Base-by-base conservation (phyloP, 805 yeast genomes). In the Zygoascus ofunaensis region DNA sequence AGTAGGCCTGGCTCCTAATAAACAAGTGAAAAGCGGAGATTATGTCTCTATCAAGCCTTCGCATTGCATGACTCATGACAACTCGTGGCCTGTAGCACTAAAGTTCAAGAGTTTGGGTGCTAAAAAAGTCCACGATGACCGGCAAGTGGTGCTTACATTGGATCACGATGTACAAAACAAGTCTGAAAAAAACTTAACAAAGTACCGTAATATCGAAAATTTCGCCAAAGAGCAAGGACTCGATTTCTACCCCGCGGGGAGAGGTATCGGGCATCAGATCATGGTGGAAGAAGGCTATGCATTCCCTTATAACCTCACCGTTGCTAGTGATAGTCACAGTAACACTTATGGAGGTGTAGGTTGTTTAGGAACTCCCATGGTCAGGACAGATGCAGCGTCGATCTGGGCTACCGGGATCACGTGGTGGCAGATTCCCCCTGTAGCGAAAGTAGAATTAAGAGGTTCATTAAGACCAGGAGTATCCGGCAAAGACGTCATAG, bases 351-450 rank as follows among this genome's bases (percentile, higher is more conserved):
- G 99, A 54, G 99, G 99, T 59, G 72, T 92, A 39, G 97, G 97
- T 17, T 72, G 95, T 19, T 69, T 92, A 46, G 99, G 99, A 42
- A 94, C 98, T 2, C 97, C 99, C 7, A 83, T 92, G 44, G 99
- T 92, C 45, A 77, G 99, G 65, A 92, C 99, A 0, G 99, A 92
- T 65, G 98, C 97, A 19, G 99, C 99, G 3, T 79, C 97, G 7
- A 90, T 92, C 53, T 92, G 99, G 99, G 97, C 99, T 10, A 92
- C 99, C 0, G 97, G 97, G 34, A 94, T 87, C 68, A 92, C 98
- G 3, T 92, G 99, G 99, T 92, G 98, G 98, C 98, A 94, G 75
- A 86, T 92, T 44, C 99, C 99, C 2, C 97, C 98, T 0, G 97
- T 92, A 20, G 98, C 97, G 30, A 78, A 80, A 57, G 97, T 92